phyloP scores from a whole-genome alignment of 1,284 basidiomycete genomes.

The Malassezia dermatis region DNA sequence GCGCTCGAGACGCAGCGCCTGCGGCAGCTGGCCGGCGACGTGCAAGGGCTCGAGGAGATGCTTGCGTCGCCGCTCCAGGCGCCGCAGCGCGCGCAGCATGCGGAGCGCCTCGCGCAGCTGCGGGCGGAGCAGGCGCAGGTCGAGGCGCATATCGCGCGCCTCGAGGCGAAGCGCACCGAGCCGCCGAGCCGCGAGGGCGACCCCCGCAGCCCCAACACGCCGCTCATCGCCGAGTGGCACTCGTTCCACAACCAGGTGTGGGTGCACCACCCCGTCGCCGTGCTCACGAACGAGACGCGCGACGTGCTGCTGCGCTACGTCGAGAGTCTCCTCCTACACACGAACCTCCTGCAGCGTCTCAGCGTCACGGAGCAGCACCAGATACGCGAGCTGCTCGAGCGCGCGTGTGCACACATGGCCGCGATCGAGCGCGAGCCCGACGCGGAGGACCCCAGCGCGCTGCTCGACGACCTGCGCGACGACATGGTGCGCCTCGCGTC shows the following conservation, averaged over 20 bases:
- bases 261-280: constrained; percentile 74
- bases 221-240: constrained; percentile 60
- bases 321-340: constrained; percentile 64
- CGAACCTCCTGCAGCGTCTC: constrained; percentile 74
- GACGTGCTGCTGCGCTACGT: constrained; percentile 83
- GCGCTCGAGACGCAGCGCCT: constrained; percentile 57
- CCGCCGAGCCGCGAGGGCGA: neutral
- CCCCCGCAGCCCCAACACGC: too few relatives aligned
- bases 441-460: constrained; percentile 9
- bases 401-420: neutral
- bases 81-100: neutral
- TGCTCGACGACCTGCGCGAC: constrained; percentile 44
- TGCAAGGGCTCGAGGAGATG: constrained; percentile 21
- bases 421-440: neutral
- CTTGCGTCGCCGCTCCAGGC: neutral
- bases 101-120: neutral
- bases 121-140: neutral
- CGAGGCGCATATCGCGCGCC: constrained; percentile 14
- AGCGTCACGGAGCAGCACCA: constrained; percentile 55
- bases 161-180: constrained; percentile 12
- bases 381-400: constrained; percentile 33
- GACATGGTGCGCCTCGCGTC: constrained; percentile 28
- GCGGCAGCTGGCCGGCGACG: constrained; percentile 15
- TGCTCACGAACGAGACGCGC: constrained; percentile 67
- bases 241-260: constrained; percentile 85